Base-by-base conservation (phyloP, 768 basidiomycete genomes). In the Termitomyces sp. region DNA sequence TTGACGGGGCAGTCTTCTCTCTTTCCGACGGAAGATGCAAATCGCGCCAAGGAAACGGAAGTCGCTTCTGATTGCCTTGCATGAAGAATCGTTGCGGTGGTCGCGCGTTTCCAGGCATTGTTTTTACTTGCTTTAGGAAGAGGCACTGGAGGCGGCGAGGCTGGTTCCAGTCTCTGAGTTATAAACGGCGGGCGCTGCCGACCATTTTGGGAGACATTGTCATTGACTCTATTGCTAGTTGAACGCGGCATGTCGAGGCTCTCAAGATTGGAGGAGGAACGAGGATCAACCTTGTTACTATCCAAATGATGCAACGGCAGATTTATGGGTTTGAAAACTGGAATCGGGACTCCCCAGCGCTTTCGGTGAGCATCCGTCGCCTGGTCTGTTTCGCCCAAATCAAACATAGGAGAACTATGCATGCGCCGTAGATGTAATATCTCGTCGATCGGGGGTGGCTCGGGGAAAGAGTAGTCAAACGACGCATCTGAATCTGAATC, bases 331-430 rank as follows among this genome's bases (percentile, higher is more conserved):
- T 55, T 44, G 8, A 34, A 36, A 14, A 29, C 13, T 34, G 42
- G 46, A 12, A 37, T 24, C 9, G 47, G 31, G 34, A 42, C 58
- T 24, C 60, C 67, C 61, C 65, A 67, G 31, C 68, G 67, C 56
- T 61, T 65, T 20, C 55, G 58, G 14, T 65, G 58, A 42, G 66
- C 59, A 29, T 66, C 51, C 46, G 62, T 66, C 46, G 68, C 66
- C 24, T 64, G 62, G 31, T 65, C 56, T 1, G 67, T 66, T 27
- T 69, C 69, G 37, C 67, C 67, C 26, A 60, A 24, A 2, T 67
- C 68, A 59, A 76, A 74, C 68, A 76, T 69, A 32, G 77, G 79
- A 14, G 75, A 74, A 60, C 76, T 79, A 44, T 72, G 73, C 72
- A 79, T 76, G 41, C 74, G 71, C 14, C 77, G 71, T 29, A 78